Conservation (phyloP, 345 rosid genomes). For the Noccaea bulbosa region DNA sequence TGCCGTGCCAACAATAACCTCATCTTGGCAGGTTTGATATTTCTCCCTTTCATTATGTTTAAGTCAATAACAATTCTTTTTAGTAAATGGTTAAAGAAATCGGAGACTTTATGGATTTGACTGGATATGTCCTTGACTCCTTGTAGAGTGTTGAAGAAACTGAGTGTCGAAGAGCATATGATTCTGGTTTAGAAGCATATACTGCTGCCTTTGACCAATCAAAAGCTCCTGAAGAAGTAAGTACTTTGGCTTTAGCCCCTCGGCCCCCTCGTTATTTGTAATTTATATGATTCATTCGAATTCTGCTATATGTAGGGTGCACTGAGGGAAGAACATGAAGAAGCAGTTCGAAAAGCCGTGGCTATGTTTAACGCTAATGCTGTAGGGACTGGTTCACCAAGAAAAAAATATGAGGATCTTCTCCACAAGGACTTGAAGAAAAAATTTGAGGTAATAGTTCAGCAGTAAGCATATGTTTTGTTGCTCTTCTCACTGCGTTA, state of each 20-base stretch:
- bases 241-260: slow-evolving; percentile 30
- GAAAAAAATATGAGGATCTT: slow-evolving; percentile 85
- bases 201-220: slow-evolving; percentile 70
- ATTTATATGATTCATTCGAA: slow-evolving; percentile 41
- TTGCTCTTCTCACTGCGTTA: slow-evolving; percentile 6
- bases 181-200: slow-evolving; percentile 82
- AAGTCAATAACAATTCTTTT: background rate
- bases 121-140: slow-evolving; percentile 29
- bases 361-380: slow-evolving; percentile 72
- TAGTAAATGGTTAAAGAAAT: background rate
- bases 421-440: slow-evolving; percentile 81
- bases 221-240: slow-evolving; percentile 87
- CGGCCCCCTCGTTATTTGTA: slow-evolving; percentile 5
- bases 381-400: slow-evolving; percentile 78
- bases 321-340: slow-evolving; percentile 91
- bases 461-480: slow-evolving; percentile 4
- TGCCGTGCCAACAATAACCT: slow-evolving; percentile 94
- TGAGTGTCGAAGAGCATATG: slow-evolving; percentile 92
- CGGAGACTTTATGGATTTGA: background rate
- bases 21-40: slow-evolving; percentile 94
- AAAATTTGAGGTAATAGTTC: slow-evolving; percentile 72
- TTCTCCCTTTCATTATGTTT: slow-evolving; percentile 16
- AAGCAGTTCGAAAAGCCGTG: slow-evolving; percentile 72
- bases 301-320: slow-evolving; percentile 56
- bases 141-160: slow-evolving; percentile 97